Percentiles rank a stretch among this genome's conserved stretches.
These are phyloP conservation scores for Pseudocercospora eumusae DNA, from an alignment of 2,329 filamentous ascomycete species.

Conservation along the genomic window DNA sequence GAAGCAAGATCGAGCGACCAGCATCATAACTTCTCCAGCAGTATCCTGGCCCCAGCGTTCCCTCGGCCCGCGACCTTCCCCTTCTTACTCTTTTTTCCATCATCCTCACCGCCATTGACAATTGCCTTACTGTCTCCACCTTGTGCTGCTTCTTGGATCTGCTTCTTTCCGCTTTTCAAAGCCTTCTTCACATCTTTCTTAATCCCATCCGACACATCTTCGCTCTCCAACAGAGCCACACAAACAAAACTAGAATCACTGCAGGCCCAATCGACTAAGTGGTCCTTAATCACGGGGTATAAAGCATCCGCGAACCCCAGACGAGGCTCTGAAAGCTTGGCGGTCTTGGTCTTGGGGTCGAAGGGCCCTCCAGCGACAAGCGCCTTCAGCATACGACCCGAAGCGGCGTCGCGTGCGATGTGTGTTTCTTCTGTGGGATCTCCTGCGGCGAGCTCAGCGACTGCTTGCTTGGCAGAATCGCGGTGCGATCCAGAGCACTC, in stretches of 20 bases:
- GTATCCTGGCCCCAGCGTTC: conserved; percentile 51
- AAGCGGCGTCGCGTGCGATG: conserved; percentile 62
- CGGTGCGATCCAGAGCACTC: conserved; percentile 63
- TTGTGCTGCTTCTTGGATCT: conserved; percentile 65
- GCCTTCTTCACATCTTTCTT: conserved; percentile 67
- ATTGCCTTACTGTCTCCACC: conserved; percentile 45
- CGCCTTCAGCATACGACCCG: conserved; percentile 84
- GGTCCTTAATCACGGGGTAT: conserved; percentile 76
- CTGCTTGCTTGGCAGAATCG: conserved; percentile 63
- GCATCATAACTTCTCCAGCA: conserved; percentile 44
- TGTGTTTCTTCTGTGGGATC: conserved; percentile 54
- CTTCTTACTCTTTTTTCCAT: conserved; percentile 48
- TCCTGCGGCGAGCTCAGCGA: conserved; percentile 51
- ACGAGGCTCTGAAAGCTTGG: conserved; percentile 71
- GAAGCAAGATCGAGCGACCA: not conserved
- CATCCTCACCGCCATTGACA: conserved; percentile 66
- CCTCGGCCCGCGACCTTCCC: conserved; percentile 34
- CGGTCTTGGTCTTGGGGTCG: conserved; percentile 68
- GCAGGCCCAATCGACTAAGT: conserved; percentile 80
- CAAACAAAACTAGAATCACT: conserved; percentile 85
- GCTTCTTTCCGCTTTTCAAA: conserved; percentile 72
- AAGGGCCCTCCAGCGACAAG: conserved; percentile 87
- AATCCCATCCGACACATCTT: conserved; percentile 62
- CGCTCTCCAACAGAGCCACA: conserved; percentile 74
- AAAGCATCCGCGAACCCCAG: conserved; percentile 78